Evolutionary conservation across 352 stramenopile species (phyloP).

Genomic region (Globisporangium solare): DNA sequence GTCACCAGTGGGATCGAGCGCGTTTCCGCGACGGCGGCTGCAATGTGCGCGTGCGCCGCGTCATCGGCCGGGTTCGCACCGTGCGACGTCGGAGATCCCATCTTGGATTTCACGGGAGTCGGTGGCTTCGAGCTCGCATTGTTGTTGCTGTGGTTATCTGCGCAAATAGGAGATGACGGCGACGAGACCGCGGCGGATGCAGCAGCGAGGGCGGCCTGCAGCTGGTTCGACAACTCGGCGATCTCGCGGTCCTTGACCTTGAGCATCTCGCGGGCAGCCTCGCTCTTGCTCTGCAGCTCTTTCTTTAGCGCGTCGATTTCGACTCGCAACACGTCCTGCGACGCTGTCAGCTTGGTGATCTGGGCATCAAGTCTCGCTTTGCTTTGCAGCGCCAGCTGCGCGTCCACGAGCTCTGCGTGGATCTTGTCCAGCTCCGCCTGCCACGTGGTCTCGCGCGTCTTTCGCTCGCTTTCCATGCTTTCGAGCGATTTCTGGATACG

Average conservation of each 20-base stretch:
- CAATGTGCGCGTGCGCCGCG: constrained; percentile 31
- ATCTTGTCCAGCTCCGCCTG: constrained; percentile 27
- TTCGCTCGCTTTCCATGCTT: constrained; percentile 28
- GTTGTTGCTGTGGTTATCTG: constrained; percentile 16
- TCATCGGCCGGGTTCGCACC: constrained; percentile 23
- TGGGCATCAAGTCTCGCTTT: constrained; percentile 29
- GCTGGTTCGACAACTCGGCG: constrained; percentile 35
- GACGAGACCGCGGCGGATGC: constrained; percentile 13
- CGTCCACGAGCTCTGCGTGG: constrained; percentile 26
- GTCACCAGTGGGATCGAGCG: constrained; percentile 38
- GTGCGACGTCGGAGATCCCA: constrained; percentile 31
- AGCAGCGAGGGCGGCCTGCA: constrained; percentile 34
- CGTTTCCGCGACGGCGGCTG: constrained; percentile 37
- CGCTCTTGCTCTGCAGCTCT: constrained; percentile 29
- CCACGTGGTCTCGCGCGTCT: constrained; percentile 16
- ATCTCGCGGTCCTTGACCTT: constrained; percentile 53
- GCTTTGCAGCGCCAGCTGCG: constrained; percentile 21
- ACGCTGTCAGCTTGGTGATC: constrained; percentile 27
- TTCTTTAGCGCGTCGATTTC: constrained; percentile 32
- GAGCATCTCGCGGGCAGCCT: constrained; percentile 36
- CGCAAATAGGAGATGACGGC: background rate
- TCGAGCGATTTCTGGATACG: constrained; percentile 19
- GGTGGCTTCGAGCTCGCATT: constrained; percentile 8
- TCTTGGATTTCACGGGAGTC: constrained; percentile 34
- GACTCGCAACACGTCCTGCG: constrained; percentile 27